Base-by-base conservation (phyloP, 2,329 filamentous ascomycete genomes). In the Aspergillus oerlinghausenensis region DNA sequence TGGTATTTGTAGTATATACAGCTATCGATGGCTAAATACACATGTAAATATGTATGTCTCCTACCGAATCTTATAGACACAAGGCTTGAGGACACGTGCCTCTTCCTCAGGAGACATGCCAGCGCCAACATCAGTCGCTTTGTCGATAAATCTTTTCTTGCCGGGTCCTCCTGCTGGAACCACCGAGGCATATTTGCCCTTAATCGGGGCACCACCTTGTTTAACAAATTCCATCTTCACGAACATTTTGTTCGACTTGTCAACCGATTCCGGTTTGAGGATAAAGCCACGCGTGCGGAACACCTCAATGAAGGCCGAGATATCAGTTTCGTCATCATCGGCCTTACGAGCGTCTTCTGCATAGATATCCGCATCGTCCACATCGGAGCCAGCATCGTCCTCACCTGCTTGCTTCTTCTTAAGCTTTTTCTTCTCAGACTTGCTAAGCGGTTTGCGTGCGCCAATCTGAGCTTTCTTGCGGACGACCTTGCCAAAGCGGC, bases 151-250 rank as follows among this genome's bases (percentile, higher is more conserved):
- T 70, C 83, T 69, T 62, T 78, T 79, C 67, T 72, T 79, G 45
- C 69, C 70, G 59, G 64, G 62, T 38, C 63, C 71, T 43, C 65
- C 62, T 42, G 71, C 69, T 47, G 65, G 69, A 60, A 61, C 66
- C 57, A 65, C 70, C 55, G 67, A 72, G 62, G 75, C 65, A 62
- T 88, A 85, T 77, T 96, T 95, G 25, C 92, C 92, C 70, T 86
- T 88, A 2, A 81, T 81, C 0, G 92, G 88, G 48, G 85, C 78
- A 21, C 85, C 67, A 38, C 67, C 85, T n/a, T 83, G 85, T 78
- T 97, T 99, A 66, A 92, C 80, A 74, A 99, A 99, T 66, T 88
- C 86, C 91, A 99, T 93, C 77, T 88, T 90, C 64, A 97, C 93
- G 78, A 99, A 99, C 94, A 99, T 99, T 77, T 89, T 95, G 77